Evolutionary conservation across 2,329 filamentous ascomycete species (phyloP), one percentile per base, ranked within the genome.

Genomic region (Geosmithia morbida): DNA sequence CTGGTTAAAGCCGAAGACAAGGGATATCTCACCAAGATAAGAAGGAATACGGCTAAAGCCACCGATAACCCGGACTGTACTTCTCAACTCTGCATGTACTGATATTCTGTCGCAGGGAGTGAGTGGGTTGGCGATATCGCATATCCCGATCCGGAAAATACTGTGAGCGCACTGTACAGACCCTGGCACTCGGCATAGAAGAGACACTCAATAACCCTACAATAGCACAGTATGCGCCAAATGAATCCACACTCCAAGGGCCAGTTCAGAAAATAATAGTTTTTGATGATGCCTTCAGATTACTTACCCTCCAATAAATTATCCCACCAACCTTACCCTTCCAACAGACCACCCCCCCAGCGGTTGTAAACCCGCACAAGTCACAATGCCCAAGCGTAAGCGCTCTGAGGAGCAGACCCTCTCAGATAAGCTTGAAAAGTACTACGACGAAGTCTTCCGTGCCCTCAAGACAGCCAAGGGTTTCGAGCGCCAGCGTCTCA

Each of bases 401-500:
- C 68, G 75, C 49, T 59, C 58, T 6, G 54, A 59, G 49, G 67
- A 72, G 43, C 61, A 65, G 29, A 65, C 59, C 48, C 61, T 78
- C 43, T 65, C 71, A 8, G 66, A 70, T 8, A 69, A 71, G 51
- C 65, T 81, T n/a, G 62, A 68, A 8, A 72, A 75, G 53, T 67
- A 71, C 55, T 70, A 73, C 52, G 78, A 77, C 57, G 71, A 79
- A 37, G 68, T 90, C 8, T 72, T 73, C 51, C 74, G 77, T 49
- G 82, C 81, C 1, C 70, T 90, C 50, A 87, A 87, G 62, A 69
- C 72, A 11, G 82, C 81, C 48, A 87, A 85, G 59, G 81, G 81
- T 44, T 83, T 87, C 57, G 85, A 90, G 67, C 74, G 85, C 43
- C 86, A 90, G 64, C 85, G 87, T 53, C 72, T 85, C 50, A 74